Percentiles rank a stretch among this genome's conserved stretches.
Evolutionary conservation across 352 stramenopile genomes (phyloP).

Genomic region (Phytophthora pistaciae): DNA sequence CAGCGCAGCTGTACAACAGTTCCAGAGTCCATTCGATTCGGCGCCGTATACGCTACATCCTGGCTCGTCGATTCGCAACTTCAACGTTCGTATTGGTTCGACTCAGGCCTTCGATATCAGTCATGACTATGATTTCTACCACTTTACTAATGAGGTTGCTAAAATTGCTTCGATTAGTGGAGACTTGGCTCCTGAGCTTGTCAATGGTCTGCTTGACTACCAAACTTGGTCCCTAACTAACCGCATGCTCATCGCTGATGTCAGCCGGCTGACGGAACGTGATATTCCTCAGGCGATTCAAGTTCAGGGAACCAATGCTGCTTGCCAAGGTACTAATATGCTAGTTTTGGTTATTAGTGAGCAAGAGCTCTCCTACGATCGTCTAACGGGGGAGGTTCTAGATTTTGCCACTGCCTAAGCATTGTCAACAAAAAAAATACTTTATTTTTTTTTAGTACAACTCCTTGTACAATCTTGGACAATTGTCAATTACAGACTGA

Average conservation of each 20-base stretch:
- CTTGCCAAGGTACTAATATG: constrained; percentile 25
- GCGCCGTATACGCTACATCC: not conserved
- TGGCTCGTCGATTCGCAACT: constrained; percentile 1
- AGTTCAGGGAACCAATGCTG: constrained; percentile 22
- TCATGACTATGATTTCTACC: constrained; percentile 31
- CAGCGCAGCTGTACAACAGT: not conserved
- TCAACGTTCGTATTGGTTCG: constrained; percentile 18
- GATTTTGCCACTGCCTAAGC: too few species aligned
- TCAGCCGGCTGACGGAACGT: constrained; percentile 9
- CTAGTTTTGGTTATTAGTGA: constrained; percentile 28
- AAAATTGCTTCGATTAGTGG: constrained; percentile 36
- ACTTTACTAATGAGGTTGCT: constrained; percentile 23
- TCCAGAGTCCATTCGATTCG: not conserved
- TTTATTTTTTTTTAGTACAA: constrained; percentile 4
- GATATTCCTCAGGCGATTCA: constrained; percentile 33
- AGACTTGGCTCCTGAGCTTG: constrained; percentile 22
- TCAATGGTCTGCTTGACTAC: constrained; percentile 36
- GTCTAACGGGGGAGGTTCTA: constrained; percentile 19
- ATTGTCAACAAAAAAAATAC: too few species aligned
- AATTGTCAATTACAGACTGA: too few species aligned
- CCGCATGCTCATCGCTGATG: constrained; percentile 25
- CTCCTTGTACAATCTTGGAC: too few species aligned
- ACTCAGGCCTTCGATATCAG: constrained; percentile 25
- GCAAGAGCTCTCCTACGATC: constrained; percentile 6
- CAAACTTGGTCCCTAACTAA: constrained; percentile 26